A percentile compares a stretch with the other conserved stretches of the same genome.
Conservation (phyloP, 495 filamentous ascomycete species). For the Sordaria brevicollis region DNA sequence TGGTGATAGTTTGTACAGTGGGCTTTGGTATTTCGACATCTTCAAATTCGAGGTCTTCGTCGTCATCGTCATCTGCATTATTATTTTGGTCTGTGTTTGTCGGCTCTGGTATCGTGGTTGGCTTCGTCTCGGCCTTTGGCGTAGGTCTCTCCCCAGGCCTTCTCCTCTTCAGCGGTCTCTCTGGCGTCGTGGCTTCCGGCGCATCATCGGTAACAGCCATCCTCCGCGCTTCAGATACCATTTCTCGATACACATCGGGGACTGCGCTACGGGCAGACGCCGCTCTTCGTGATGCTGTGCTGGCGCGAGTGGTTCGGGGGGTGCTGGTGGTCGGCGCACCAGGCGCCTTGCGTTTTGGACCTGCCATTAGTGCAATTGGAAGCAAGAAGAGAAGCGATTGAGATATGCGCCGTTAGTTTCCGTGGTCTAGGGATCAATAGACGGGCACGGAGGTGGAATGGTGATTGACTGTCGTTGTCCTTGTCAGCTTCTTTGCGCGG, state of each 20-base stretch:
- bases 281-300: constrained; percentile 1
- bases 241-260: constrained; percentile 10
- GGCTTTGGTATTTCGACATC: constrained; percentile 22
- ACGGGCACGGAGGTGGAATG: neutral
- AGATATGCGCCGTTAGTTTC: neutral
- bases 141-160: constrained; percentile 26
- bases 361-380: constrained; percentile 3
- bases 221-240: constrained; percentile 7
- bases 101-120: neutral
- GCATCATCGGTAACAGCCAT: neutral
- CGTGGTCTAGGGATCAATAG: neutral
- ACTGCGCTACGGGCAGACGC: neutral
- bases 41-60: constrained; percentile 24
- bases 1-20: constrained; percentile 16
- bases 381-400: neutral
- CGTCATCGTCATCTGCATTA: constrained; percentile 23
- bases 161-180: constrained; percentile 31
- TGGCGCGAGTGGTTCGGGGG: constrained; percentile 5
- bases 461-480: neutral
- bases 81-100: constrained; percentile 4
- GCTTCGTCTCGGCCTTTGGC: constrained; percentile 6
- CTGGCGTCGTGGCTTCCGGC: neutral
- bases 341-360: constrained; percentile 14
- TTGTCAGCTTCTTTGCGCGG: neutral
- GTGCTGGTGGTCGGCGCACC: neutral